Base-by-base conservation (phyloP, 805 yeast genomes). In the Brettanomyces sp. region DNA sequence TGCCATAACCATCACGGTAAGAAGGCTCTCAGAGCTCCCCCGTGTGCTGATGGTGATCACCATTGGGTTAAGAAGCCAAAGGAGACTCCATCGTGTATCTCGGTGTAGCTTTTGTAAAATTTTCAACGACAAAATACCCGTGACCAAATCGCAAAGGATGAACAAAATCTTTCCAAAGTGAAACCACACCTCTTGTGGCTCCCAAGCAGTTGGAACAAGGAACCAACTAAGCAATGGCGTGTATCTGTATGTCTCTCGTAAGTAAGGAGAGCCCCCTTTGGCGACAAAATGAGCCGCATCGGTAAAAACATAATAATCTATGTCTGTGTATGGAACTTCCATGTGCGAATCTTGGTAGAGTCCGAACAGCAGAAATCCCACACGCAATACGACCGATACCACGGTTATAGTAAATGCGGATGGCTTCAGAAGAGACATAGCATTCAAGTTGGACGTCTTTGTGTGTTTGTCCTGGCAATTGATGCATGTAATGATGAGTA, bases 1-100 rank as follows among this genome's bases (percentile, higher is more conserved):
- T 6, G 73, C 58, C 72, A 88, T 75, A 3, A 89, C 74, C 52
- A 91, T 67, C 32, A 86, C 89, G 2, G 95, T 87, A 41, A 93
- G 63, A 1, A 93, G 72, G 50, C 96, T 89, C 58, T 93, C 99
- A 0, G 96, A 84, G 25, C 93, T 85, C 1, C 99, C 99, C 41
- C 99, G 71, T 0, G 97, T 88, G 52, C 91, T 81, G 42, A 93
- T 93, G 1, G 95, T 88, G 32, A 83, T 78, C 0, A 90, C 98
- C 93, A 93, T 85, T 13, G 99, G 98, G 60, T 93, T 93, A 53
- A 88, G 69, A 18, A 93, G 69, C 98, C 98, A 93, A 4, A 91
- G 37, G 7, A 43, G 25, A 21, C 41, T 36, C 41, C 41, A 43
- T 12, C 13, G 11, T 3, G 33, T 18, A 35, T 48, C 44, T 14